These are phyloP conservation scores for Trichoderma pleuroti DNA, from an alignment of 2,329 filamentous ascomycete genomes.

Conservation along the genomic window DNA sequence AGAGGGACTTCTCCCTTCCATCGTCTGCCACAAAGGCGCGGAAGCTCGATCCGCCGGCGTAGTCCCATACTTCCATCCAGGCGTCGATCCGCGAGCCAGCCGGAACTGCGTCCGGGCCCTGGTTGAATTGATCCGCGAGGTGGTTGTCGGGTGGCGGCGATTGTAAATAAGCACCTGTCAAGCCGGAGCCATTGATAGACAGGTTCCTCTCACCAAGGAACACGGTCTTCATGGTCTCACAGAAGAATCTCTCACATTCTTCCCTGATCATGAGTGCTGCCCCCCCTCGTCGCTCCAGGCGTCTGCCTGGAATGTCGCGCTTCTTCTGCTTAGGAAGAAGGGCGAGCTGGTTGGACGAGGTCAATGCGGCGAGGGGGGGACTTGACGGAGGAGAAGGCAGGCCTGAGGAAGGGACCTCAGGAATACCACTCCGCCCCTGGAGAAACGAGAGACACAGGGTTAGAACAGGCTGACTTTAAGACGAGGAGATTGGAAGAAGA, in stretches of 20 bases:
- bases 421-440: slow-evolving; percentile 86
- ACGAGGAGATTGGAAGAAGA: neutral
- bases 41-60: slow-evolving; percentile 78
- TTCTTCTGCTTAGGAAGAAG: slow-evolving; percentile 56
- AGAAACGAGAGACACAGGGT: neutral
- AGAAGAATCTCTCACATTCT: slow-evolving; percentile 99
- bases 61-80: slow-evolving; percentile 82
- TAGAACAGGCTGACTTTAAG: neutral
- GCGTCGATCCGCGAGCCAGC: slow-evolving; percentile 46
- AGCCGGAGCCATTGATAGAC: slow-evolving; percentile 75
- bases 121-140: slow-evolving; percentile 37
- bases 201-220: slow-evolving; percentile 93
- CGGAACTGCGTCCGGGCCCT: slow-evolving; percentile 27
- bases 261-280: slow-evolving; percentile 94
- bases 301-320: slow-evolving; percentile 40
- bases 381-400: slow-evolving; percentile 81
- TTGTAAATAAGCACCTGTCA: slow-evolving; percentile 66
- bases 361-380: slow-evolving; percentile 79
- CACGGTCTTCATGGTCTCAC: slow-evolving; percentile 87
- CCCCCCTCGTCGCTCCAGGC: slow-evolving; percentile 69
- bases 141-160: slow-evolving; percentile 53
- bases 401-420: slow-evolving; percentile 85
- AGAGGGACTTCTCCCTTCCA: slow-evolving; percentile 68
- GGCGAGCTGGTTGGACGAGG: slow-evolving; percentile 64
- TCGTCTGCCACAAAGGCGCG: slow-evolving; percentile 77